phyloP scores from a whole-genome alignment of 441 rosid genomes.

The Lepidium campestre region DNA sequence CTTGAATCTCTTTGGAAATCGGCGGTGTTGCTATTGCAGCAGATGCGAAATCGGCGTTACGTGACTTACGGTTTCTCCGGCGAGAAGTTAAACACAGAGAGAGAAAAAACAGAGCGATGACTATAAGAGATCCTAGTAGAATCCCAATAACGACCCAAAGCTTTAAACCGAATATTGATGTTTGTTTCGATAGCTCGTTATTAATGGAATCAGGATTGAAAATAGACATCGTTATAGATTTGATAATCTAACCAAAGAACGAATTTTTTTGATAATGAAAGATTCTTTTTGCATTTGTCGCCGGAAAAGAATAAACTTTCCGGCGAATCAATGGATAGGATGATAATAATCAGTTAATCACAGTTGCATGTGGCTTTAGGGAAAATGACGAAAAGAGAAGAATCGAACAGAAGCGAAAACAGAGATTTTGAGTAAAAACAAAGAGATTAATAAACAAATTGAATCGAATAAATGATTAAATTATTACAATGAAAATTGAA shows the following conservation, averaged over 20 bases:
- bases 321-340: constrained; percentile 13
- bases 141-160: constrained; percentile 93
- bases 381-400: constrained; percentile 8
- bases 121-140: constrained; percentile 71
- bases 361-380: constrained; percentile 25
- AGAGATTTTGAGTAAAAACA: constrained; percentile 2
- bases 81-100: constrained; percentile 92
- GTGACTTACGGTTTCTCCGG: constrained; percentile 39
- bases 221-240: constrained; percentile 35
- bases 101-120: constrained; percentile 72
- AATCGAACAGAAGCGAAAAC: constrained; percentile 11
- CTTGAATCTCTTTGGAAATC: constrained; percentile 76
- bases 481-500: neutral
- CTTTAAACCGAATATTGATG: constrained; percentile 87
- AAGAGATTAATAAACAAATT: constrained; percentile 11
- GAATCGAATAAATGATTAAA: neutral
- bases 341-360: constrained; percentile 2
- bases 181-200: constrained; percentile 72
- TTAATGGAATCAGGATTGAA: constrained; percentile 68
- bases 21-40: constrained; percentile 47
- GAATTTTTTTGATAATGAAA: neutral
- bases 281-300: constrained; percentile 8
- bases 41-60: constrained; percentile 18
- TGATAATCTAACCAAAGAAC: neutral
- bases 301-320: constrained; percentile 1